A percentile compares a stretch with the other conserved stretches of the same genome.
phyloP scores from a whole-genome alignment of 108 stramenopile species.

The Nannochloropsis salina region DNA sequence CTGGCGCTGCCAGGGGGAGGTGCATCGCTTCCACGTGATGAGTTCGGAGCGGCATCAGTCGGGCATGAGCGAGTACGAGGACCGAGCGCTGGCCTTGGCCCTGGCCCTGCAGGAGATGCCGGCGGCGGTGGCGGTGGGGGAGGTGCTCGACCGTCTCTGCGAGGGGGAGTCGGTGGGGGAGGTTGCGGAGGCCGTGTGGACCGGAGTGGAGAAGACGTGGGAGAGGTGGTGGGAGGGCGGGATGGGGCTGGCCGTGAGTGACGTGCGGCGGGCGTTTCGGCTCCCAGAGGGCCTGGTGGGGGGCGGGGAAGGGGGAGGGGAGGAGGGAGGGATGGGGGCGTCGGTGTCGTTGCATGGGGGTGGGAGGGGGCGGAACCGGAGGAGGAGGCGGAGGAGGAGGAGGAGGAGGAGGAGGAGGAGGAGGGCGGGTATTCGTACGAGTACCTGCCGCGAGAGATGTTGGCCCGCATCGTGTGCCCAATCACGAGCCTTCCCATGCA shows the following conservation, averaged over 20 bases:
- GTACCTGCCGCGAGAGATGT: background rate
- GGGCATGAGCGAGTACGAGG: background rate
- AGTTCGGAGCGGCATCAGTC: background rate
- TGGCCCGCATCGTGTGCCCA: slow-evolving; percentile 59
- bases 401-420: slow-evolving; percentile 1
- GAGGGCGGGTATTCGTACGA: background rate
- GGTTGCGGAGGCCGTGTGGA: background rate
- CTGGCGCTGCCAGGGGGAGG: slow-evolving; percentile 35
- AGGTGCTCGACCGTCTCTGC: background rate
- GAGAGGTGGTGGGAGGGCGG: slow-evolving; percentile 33
- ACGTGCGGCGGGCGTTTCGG: background rate
- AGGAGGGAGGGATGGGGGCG: background rate
- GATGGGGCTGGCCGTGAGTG: slow-evolving; percentile 23
- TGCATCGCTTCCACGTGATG: slow-evolving; percentile 38
- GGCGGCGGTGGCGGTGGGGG: background rate
- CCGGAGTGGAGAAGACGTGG: background rate
- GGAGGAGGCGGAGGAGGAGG: slow-evolving; percentile 18
- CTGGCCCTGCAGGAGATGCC: slow-evolving; percentile 19
- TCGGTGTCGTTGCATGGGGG: no score
- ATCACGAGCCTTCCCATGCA: slow-evolving; percentile 79
- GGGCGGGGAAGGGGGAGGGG: background rate
- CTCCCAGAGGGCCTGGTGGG: background rate
- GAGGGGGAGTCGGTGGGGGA: background rate
- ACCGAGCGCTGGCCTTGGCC: background rate
- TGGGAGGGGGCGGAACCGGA: background rate